Evolutionary conservation across 176 grass and related monocot genomes (phyloP), one percentile per base, ranked within the genome.

Genomic region (Tillandsia leiboldiana): DNA sequence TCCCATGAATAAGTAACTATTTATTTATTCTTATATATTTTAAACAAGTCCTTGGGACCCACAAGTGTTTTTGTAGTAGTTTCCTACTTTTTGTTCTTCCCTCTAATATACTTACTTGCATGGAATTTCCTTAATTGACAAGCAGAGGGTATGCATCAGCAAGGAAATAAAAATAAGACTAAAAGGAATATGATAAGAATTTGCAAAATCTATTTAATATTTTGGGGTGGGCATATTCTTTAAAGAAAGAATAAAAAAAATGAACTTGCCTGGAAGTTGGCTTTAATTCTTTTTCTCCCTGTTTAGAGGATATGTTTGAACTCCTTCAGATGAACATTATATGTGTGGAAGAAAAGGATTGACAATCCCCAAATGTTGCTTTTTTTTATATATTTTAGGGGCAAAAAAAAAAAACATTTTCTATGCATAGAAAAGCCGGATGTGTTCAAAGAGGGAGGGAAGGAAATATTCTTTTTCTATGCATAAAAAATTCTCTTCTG

Each of bases 111-210:
- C 17, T 3, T 67, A 12, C 6, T 15, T 18, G 29, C 3, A 33
- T 22, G 18, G 5, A 33, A 33, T 33, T 33, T 33, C 0, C 29
- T 33, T 33, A 4, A 51, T 11, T 48, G 53, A 58, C 51, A 61
- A 65, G 15, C 12, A 51, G 58, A 74, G 8, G 17, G 47, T 51
- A 66, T 29, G 49, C 18, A 49, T 59, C 14, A 57, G 17, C 10
- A n/a, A 58, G 26, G 64, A 14, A 67, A 14, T 47, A 76, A 22
- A 15, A 8, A 28, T 67, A 15, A 10, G 15, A 50, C 1, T 66
- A 22, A 67, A 76, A 58, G 22, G 64, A 17, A 76, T 67, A 76
- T 76, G 51, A 58, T 27, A 76, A 68, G 75, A 77, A 77, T 77
- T 69, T 62, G 27, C 12, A 65, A 51, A 49, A 1, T 10, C 26